These are phyloP conservation scores for Penicillium crystallinum DNA, from an alignment of 495 filamentous ascomycete genomes.

Conservation along the genomic window DNA sequence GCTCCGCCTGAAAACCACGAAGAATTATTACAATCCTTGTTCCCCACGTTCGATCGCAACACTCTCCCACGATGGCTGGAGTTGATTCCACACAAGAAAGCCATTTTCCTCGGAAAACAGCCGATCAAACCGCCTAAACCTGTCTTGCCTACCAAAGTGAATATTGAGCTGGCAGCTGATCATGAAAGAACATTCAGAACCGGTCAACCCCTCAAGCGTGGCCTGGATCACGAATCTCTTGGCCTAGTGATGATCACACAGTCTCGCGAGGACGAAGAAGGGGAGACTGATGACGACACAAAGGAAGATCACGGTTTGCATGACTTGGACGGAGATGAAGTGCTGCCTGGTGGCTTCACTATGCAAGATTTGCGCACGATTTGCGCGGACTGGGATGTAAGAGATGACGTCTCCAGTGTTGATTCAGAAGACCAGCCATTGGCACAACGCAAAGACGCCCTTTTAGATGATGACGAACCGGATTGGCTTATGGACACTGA, in stretches of 20 bases:
- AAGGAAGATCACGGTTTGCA: conserved; percentile 54
- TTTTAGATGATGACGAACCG: conserved; percentile 43
- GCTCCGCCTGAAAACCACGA: conserved; percentile 58
- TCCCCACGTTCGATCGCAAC: conserved; percentile 64
- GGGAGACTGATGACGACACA: conserved; percentile 49
- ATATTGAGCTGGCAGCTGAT: conserved; percentile 74
- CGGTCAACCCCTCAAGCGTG: conserved; percentile 50
- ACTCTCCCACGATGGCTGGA: conserved; percentile 63
- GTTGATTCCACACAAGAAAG: conserved; percentile 68
- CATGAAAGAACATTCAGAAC: conserved; percentile 76
- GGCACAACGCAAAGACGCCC: conserved; percentile 10
- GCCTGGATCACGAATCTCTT: conserved; percentile 50
- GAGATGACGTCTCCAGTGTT: conserved; percentile 37
- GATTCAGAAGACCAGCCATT: conserved; percentile 24
- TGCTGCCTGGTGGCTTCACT: conserved; percentile 56
- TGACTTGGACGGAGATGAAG: conserved; percentile 48
- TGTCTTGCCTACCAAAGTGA: conserved; percentile 78
- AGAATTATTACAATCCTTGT: conserved; percentile 63
- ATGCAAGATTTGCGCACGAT: conserved; percentile 71
- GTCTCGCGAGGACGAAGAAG: conserved; percentile 48
- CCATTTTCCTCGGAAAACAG: conserved; percentile 61
- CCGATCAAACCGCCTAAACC: conserved; percentile 72
- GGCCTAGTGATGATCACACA: conserved; percentile 56
- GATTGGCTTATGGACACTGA: conserved; percentile 45
- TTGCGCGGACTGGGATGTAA: conserved; percentile 76